A percentile compares a stretch with the other conserved stretches of the same genome.
These are phyloP conservation scores for Ogataea saltuana DNA, from an alignment of 805 yeast genomes.

Conservation along the genomic window DNA sequence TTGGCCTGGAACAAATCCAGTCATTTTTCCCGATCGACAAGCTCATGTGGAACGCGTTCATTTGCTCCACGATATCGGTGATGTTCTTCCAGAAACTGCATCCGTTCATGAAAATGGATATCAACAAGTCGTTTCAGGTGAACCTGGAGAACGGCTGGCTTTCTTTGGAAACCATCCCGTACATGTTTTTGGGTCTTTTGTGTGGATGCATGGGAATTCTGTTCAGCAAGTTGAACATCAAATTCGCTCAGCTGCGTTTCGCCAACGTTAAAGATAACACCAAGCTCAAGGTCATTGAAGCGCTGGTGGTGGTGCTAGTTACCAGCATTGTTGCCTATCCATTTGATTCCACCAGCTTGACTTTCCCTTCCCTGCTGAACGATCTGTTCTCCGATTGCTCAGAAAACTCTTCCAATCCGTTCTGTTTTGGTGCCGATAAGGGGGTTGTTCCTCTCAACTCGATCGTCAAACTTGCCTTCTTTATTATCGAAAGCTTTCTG, in stretches of 20 bases:
- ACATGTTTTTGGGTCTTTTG: slow-evolving; percentile 62
- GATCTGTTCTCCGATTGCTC: slow-evolving; percentile 69
- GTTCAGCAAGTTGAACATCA: slow-evolving; percentile 50
- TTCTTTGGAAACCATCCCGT: slow-evolving; percentile 68
- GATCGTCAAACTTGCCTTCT: slow-evolving; percentile 35
- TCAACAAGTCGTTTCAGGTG: slow-evolving; percentile 54
- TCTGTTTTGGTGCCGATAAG: slow-evolving; percentile 27
- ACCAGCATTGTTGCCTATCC: slow-evolving; percentile 62
- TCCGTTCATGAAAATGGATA: slow-evolving; percentile 48
- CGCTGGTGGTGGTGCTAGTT: slow-evolving; percentile 45
- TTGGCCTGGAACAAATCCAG: slow-evolving; percentile 68
- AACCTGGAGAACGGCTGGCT: slow-evolving; percentile 74
- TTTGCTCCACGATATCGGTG: slow-evolving; percentile 73
- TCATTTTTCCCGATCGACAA: slow-evolving; percentile 62
- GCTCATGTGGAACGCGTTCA: slow-evolving; percentile 82
- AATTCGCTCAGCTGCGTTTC: slow-evolving; percentile 39
- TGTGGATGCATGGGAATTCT: slow-evolving; percentile 69
- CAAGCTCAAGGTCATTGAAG: slow-evolving; percentile 45
- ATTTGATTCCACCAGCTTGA: slow-evolving; percentile 50
- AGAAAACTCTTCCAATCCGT: slow-evolving; percentile 18
- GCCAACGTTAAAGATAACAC: slow-evolving; percentile 28
- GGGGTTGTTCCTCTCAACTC: slow-evolving; percentile 39
- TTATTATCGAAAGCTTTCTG: slow-evolving; percentile 52
- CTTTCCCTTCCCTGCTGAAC: slow-evolving; percentile 57
- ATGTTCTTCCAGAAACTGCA: slow-evolving; percentile 54